Evolutionary conservation across 192 early-diverging fungal species (phyloP), one percentile per base, ranked within the genome.

Genomic region (Rhizophlyctis rosea): DNA sequence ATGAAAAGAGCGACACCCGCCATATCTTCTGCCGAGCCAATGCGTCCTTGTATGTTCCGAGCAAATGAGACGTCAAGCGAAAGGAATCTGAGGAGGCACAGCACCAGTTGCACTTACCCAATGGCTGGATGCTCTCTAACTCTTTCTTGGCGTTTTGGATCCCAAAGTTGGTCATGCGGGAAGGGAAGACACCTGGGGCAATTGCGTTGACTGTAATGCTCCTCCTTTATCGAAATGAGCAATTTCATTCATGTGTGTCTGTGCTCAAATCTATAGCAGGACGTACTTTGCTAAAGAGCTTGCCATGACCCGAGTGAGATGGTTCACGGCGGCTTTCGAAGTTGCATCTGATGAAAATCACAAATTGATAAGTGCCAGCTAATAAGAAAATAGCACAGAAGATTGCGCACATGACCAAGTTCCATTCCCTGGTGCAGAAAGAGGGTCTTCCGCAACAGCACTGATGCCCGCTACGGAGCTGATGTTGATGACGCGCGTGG

Each of bases 401-500:
- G 39, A 44, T 44, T 44, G 39, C 18, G 25, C 61, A 75, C 76
- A 82, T 16, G 66, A 65, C 63, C 68, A 81, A 18, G 76, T 81
- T 34, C 73, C 80, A 30, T 53, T 67, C 3, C 78, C 78, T 18
- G 55, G 33, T 2, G 54, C 61, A 24, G 70, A 68, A 30, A 78
- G 54, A 4, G 57, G 47, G 31, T 62, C 58, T 64, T 76, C 76
- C 1, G 76, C 74, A 18, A 34, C 48, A 18, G 73, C 50, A 11
- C 56, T 64, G 33, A 34, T 56, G 27, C 67, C 74, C 3, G 77
- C 70, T 30, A 82, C 74, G 61, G 77, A 80, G 47, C 58, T 88
- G 67, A 98, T 90, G 71, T 95, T 98, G 77, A 98, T 95, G n/a
- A 98, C 84, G 16, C 86, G 76, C 1, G 87, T 76, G 3, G 92